Conservation (phyloP, 257 asterid genomes). For the Cordia subcordata region DNA sequence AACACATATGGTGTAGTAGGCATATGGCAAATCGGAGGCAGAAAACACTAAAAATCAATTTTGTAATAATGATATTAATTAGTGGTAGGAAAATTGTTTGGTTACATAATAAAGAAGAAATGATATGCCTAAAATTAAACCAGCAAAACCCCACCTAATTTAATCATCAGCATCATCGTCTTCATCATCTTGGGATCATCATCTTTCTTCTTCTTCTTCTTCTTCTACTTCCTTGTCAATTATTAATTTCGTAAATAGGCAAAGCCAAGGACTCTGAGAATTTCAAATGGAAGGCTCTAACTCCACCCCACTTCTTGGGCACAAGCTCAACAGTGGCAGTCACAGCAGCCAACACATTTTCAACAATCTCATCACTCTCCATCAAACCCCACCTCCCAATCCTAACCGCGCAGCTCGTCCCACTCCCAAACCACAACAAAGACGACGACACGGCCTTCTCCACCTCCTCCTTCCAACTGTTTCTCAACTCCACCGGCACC, state of each 20-base stretch:
- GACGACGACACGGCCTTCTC: slow-evolving; percentile 44
- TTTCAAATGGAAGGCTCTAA: slow-evolving; percentile 75
- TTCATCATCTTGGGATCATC: too few species aligned
- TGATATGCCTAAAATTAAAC: too few species aligned
- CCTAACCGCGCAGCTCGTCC: slow-evolving; percentile 61
- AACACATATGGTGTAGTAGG: too few species aligned
- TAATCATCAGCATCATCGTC: too few species aligned
- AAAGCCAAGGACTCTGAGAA: slow-evolving; percentile 68
- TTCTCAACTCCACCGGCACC: slow-evolving; percentile 52
- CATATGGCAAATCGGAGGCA: too few species aligned
- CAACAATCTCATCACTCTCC: slow-evolving; percentile 41
- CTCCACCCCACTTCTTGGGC: slow-evolving; percentile 63
- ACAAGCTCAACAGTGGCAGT: slow-evolving; percentile 41
- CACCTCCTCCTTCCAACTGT: slow-evolving; percentile 71
- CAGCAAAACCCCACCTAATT: too few species aligned
- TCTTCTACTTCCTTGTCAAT: too few species aligned
- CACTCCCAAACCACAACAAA: slow-evolving; percentile 61
- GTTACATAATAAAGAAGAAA: too few species aligned
- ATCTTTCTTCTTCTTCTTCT: too few species aligned
- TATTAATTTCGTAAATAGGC: slow-evolving; percentile 53
- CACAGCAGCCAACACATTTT: slow-evolving; percentile 61
- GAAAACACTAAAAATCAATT: too few species aligned
- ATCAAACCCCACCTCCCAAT: slow-evolving; percentile 56
- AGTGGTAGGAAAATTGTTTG: too few species aligned
- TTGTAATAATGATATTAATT: too few species aligned